Evolutionary conservation across 306 rosid genomes (phyloP).

Genomic region (Albizia julibrissin): DNA sequence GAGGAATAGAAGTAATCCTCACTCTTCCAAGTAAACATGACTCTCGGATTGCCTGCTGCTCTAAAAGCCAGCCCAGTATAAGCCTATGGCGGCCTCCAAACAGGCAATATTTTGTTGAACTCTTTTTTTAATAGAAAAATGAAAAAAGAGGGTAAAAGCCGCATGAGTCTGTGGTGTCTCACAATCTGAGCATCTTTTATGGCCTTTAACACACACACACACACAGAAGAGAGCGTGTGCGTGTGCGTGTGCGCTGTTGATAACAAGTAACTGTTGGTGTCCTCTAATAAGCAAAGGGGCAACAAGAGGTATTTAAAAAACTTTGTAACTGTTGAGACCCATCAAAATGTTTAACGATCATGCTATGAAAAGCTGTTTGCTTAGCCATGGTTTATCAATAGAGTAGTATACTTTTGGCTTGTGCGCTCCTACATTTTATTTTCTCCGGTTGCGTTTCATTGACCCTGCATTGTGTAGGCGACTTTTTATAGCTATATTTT

Average conservation of each 20-base stretch:
- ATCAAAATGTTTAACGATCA: constrained; percentile 9
- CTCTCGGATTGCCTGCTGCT: background rate
- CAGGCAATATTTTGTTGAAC: background rate
- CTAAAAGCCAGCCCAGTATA: background rate
- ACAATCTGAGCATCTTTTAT: no score
- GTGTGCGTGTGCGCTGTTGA: no score
- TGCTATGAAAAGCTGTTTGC: no score
- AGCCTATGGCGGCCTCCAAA: background rate
- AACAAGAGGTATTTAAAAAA: constrained; percentile 7
- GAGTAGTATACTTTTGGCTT: background rate
- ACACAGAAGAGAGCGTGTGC: no score
- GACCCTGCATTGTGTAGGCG: background rate
- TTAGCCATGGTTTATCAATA: background rate
- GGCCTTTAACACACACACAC: no score
- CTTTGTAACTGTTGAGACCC: constrained; percentile 4
- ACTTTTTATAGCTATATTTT: background rate
- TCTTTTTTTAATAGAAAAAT: background rate
- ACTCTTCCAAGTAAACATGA: background rate
- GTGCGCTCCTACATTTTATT: no score
- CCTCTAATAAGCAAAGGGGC: background rate
- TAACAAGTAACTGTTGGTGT: background rate
- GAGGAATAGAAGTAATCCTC: background rate
- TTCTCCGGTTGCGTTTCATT: background rate
- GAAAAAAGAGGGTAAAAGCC: background rate
- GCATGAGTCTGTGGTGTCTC: background rate